A percentile compares a stretch with the other conserved stretches of the same genome.
Evolutionary conservation across 257 asterid species (phyloP).

Genomic region (Henckelia pumila): DNA sequence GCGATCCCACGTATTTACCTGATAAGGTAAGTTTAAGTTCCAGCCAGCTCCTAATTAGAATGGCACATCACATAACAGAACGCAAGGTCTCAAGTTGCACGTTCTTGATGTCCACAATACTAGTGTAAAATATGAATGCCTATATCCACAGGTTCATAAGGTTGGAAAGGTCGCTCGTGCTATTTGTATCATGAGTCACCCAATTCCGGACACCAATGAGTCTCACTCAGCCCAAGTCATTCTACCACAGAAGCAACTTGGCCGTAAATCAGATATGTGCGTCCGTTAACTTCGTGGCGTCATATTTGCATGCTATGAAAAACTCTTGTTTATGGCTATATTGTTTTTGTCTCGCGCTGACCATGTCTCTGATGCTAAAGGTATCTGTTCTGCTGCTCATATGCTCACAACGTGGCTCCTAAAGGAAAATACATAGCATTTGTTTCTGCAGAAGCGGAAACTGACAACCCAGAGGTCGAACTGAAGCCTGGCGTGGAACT

Average conservation of each 20-base stretch:
- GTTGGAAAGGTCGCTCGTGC: conserved; percentile 96
- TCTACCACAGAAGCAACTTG: conserved; percentile 97
- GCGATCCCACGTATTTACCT: conserved; percentile 85
- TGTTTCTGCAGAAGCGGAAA: conserved; percentile 85
- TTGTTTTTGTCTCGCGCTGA: background rate
- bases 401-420: conserved; percentile 90
- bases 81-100: background rate
- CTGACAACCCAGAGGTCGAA: conserved; percentile 81
- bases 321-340: no score
- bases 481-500: conserved; percentile 90
- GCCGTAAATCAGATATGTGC: conserved; percentile 95
- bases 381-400: conserved; percentile 97
- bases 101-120: conserved; percentile 22
- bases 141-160: conserved; percentile 60
- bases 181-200: conserved; percentile 94
- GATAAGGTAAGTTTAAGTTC: conserved; percentile 56
- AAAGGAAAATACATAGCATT: conserved; percentile 86
- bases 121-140: conserved; percentile 21
- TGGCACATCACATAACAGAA: conserved; percentile 5
- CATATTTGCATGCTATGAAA: background rate
- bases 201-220: conserved; percentile 85
- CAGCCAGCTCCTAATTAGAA: background rate
- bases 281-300: conserved; percentile 26
- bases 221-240: conserved; percentile 97
- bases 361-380: conserved; percentile 34